These are phyloP conservation scores for Globisporangium sylvaticum DNA, from an alignment of 352 stramenopile species.

Conservation along the genomic window DNA sequence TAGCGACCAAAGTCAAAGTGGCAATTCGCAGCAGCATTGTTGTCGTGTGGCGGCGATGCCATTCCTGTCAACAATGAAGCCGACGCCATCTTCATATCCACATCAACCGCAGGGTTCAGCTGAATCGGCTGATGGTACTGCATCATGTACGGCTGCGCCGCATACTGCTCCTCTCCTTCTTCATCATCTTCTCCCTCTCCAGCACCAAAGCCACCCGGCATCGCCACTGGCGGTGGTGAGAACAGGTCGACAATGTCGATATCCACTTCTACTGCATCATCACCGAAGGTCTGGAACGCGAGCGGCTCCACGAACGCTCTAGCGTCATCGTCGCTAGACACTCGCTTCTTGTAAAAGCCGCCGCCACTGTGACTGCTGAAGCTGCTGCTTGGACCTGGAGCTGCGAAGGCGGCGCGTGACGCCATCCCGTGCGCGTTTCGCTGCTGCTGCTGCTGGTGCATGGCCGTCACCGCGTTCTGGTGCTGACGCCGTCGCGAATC, in stretches of 20 bases:
- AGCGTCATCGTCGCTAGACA: not conserved
- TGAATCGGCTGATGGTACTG: not conserved
- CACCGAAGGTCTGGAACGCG: not conserved
- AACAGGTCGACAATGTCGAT: conserved; percentile 10
- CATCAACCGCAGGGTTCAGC: not conserved
- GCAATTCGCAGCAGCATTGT: not conserved
- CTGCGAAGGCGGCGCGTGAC: not conserved
- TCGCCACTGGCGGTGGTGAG: not conserved
- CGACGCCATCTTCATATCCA: not conserved
- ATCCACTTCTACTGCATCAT: not conserved
- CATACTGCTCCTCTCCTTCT: not conserved
- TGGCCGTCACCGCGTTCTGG: not conserved
- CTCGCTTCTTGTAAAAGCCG: not conserved
- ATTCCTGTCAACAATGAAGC: not conserved
- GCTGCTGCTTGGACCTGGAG: not conserved
- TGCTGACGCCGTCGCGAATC: no score
- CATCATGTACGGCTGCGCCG: not conserved
- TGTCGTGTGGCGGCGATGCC: no score
- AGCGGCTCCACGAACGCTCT: conserved; percentile 1
- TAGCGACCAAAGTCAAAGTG: not conserved
- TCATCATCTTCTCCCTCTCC: no score
- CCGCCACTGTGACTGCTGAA: no score
- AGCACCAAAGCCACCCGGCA: not conserved
- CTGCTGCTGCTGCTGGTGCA: not conserved
- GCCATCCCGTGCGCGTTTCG: not conserved